Evolutionary conservation across 805 yeast species (phyloP).

Genomic region (Millerago galiae): DNA sequence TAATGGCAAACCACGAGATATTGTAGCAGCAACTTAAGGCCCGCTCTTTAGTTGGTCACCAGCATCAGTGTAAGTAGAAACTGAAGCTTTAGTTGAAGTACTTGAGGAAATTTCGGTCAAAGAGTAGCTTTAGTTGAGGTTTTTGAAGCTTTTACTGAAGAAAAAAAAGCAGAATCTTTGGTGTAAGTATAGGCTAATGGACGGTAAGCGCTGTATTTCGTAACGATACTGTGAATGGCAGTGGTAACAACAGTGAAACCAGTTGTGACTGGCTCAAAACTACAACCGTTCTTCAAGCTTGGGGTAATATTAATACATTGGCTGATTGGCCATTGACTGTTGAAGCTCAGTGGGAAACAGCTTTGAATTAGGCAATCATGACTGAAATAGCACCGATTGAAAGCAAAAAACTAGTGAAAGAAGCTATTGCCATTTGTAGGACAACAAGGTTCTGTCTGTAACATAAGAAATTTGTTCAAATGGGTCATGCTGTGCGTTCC

Average conservation of each 20-base stretch:
- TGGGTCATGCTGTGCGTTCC: too few relatives aligned
- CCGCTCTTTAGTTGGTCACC: background rate
- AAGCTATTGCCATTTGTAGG: conserved; percentile 8
- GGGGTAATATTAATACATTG: background rate
- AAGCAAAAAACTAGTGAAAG: conserved; percentile 10
- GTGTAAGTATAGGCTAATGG: background rate
- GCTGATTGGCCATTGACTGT: background rate
- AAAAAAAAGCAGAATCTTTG: background rate
- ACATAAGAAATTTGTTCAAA: background rate
- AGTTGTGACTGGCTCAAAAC: background rate
- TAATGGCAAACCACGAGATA: background rate
- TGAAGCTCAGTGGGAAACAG: conserved; percentile 6
- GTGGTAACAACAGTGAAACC: background rate
- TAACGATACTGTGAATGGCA: background rate
- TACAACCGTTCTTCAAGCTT: background rate
- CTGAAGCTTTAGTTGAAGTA: background rate
- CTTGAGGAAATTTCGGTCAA: background rate
- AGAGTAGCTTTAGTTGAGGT: background rate
- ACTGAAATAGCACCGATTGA: conserved; percentile 6
- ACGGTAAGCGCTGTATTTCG: background rate
- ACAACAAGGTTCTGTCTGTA: background rate
- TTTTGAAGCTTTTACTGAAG: background rate
- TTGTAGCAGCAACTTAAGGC: background rate
- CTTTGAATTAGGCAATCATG: conserved; percentile 2
- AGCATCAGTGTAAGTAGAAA: background rate